phyloP scores from a whole-genome alignment of 768 basidiomycete species.

The Leccinum subgranulosum region DNA sequence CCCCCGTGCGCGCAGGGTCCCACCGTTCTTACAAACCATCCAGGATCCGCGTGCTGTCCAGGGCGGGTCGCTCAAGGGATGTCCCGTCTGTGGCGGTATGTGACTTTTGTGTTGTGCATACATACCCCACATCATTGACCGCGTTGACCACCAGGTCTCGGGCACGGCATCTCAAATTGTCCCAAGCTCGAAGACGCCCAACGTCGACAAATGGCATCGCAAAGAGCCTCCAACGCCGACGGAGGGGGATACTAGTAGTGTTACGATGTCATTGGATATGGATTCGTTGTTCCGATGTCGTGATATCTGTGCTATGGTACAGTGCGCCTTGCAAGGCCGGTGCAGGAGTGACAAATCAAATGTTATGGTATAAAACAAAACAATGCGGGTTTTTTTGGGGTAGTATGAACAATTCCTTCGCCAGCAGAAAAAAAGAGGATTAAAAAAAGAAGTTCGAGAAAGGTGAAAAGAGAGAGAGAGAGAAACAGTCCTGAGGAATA shows the following conservation, averaged over 20 bases:
- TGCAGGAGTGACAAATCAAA: background rate
- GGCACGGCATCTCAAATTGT: constrained; percentile 91
- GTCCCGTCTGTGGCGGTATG: constrained; percentile 92
- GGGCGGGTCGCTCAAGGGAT: constrained; percentile 78
- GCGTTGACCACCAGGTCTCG: constrained; percentile 63
- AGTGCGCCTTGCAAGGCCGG: background rate
- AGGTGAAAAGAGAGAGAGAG: background rate
- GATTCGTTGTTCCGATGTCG: background rate
- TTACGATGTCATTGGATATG: background rate
- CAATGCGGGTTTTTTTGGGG: background rate
- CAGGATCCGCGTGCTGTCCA: constrained; percentile 87
- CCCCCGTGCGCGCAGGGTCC: constrained; percentile 57
- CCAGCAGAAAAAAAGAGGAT: background rate
- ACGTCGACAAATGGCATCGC: constrained; percentile 85
- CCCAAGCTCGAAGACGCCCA: constrained; percentile 96
- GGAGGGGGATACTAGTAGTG: constrained; percentile 39
- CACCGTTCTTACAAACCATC: constrained; percentile 84
- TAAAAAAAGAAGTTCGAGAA: background rate
- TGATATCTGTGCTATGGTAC: constrained; percentile 7
- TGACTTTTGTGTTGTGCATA: background rate
- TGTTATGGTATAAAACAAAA: constrained; percentile 6
- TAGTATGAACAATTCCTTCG: constrained; percentile 3
- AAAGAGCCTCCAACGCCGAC: constrained; percentile 65
- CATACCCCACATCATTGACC: background rate
- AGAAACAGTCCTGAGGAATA: background rate